Percentiles rank a stretch among this genome's conserved stretches.
These are phyloP conservation scores for Pisolithus sp. DNA, from an alignment of 768 basidiomycete species.

Conservation along the genomic window DNA sequence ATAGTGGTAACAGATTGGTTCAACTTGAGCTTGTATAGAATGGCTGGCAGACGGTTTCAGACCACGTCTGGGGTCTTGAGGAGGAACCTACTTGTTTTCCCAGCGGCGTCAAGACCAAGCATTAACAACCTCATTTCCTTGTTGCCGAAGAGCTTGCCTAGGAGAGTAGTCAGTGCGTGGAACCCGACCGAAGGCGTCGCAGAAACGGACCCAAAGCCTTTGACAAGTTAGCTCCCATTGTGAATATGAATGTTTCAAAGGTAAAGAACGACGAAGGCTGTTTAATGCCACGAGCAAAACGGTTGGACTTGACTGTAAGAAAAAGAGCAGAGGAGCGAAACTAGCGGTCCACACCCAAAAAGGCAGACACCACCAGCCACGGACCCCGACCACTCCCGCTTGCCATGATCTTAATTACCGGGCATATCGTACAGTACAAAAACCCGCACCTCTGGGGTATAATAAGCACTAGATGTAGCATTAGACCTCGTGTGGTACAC, in stretches of 20 bases:
- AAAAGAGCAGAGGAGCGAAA: background rate
- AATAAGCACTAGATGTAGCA: no score
- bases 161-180: background rate
- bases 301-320: constrained; percentile 15
- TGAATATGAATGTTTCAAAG: constrained; percentile 23
- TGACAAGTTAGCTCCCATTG: constrained; percentile 84
- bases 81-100: constrained; percentile 86
- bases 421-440: background rate
- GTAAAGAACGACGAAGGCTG: constrained; percentile 60
- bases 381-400: constrained; percentile 25
- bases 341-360: constrained; percentile 1
- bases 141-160: constrained; percentile 94
- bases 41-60: constrained; percentile 50
- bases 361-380: constrained; percentile 9
- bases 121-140: constrained; percentile 98
- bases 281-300: constrained; percentile 27
- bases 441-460: no score
- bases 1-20: constrained; percentile 99
- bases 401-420: no score
- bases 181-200: constrained; percentile 1
- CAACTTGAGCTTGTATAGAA: constrained; percentile 97
- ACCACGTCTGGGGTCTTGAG: background rate
- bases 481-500: no score
- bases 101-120: constrained; percentile 96
- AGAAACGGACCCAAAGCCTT: constrained; percentile 63